Conservation (phyloP, 305 asterid genomes). For the Solanum hybrid region DNA sequence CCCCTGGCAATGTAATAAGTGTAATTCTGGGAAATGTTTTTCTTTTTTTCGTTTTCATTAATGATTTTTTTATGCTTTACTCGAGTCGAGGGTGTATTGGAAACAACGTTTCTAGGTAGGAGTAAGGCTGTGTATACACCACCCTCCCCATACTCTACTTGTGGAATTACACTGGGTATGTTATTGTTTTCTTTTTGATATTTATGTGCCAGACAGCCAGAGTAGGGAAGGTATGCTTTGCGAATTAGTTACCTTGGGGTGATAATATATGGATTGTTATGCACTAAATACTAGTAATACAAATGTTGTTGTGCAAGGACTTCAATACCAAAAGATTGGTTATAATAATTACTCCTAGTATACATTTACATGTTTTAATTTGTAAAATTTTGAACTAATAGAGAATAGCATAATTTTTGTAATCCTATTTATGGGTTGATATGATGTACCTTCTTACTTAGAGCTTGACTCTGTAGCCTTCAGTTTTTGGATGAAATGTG, state of each 20-base stretch:
- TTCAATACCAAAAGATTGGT: not conserved
- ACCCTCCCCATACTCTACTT: not conserved
- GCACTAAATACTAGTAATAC: not conserved
- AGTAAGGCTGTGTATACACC: not conserved
- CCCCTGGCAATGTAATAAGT: not conserved
- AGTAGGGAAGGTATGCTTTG: not conserved
- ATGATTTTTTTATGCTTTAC: not conserved
- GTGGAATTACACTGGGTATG: not conserved
- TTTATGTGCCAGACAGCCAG: not conserved
- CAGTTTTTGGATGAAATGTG: not conserved
- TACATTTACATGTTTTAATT: not conserved
- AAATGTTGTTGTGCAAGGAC: not conserved
- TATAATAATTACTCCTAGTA: not conserved
- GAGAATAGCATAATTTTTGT: not conserved
- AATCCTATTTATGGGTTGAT: not conserved
- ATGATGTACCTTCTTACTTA: not conserved
- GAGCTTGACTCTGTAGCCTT: not conserved
- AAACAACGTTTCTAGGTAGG: not conserved
- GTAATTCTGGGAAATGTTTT: not conserved
- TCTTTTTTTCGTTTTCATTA: not conserved
- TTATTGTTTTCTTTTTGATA: not conserved
- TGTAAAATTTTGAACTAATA: not conserved
- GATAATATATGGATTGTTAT: not conserved
- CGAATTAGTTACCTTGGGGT: not conserved
- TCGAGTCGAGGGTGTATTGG: not conserved